Percentiles rank a stretch among this genome's conserved stretches.
phyloP scores from a whole-genome alignment of 768 basidiomycete species.

The Russula compacta region DNA sequence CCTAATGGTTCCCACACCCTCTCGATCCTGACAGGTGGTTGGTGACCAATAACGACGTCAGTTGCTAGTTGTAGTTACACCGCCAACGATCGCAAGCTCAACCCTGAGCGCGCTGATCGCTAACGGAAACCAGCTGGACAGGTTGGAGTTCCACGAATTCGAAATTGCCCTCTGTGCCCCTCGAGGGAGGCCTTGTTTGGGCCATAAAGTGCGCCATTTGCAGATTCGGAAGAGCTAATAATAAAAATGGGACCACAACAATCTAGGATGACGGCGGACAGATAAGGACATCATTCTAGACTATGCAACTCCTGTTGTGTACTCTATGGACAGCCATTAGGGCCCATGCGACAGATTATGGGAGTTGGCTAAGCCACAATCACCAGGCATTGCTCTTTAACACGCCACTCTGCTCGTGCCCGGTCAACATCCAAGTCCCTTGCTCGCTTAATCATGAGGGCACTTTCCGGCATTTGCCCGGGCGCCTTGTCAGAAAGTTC shows the following conservation, averaged over 20 bases:
- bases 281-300: background rate
- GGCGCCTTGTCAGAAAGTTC: constrained; percentile 48
- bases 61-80: too few relatives aligned
- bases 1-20: too few relatives aligned
- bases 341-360: background rate
- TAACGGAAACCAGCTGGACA: too few relatives aligned
- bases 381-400: constrained; percentile 42
- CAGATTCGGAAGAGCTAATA: background rate
- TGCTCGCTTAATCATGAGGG: constrained; percentile 47
- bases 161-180: background rate
- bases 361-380: constrained; percentile 30
- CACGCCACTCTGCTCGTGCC: constrained; percentile 61
- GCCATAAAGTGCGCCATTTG: background rate
- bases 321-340: background rate
- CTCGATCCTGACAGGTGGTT: too few relatives aligned
- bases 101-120: too few relatives aligned
- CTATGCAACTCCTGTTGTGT: background rate
- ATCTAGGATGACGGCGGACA: background rate
- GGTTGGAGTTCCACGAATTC: too few relatives aligned
- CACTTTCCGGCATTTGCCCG: constrained; percentile 25
- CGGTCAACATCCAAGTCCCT: constrained; percentile 51
- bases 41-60: too few relatives aligned
- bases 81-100: too few relatives aligned
- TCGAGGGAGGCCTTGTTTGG: background rate
- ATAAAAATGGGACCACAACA: background rate